These are phyloP conservation scores for Apiosordaria backusii DNA, from an alignment of 495 filamentous ascomycete species.

Conservation along the genomic window DNA sequence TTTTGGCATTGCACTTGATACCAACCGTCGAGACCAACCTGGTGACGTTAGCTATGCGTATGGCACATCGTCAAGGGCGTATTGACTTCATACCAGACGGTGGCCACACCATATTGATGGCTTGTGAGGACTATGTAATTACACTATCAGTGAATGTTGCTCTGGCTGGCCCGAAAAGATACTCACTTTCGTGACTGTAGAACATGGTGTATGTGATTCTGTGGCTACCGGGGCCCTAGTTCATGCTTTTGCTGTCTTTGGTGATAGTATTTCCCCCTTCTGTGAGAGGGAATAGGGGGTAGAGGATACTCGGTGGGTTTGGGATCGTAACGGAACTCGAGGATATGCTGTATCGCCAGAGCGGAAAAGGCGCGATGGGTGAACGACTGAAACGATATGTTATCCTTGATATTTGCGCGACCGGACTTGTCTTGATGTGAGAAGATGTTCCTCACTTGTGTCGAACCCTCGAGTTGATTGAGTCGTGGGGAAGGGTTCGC, in stretches of 20 bases:
- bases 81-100: slow-evolving; percentile 68
- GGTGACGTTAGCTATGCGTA: background rate
- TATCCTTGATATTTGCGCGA: background rate
- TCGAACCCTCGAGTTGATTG: background rate
- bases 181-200: slow-evolving; percentile 85
- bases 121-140: slow-evolving; percentile 70
- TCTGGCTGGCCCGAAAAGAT: background rate
- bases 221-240: background rate
- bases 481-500: background rate
- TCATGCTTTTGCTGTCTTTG: background rate
- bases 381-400: background rate
- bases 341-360: background rate
- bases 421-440: background rate
- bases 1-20: slow-evolving; percentile 60
- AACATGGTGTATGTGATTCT: slow-evolving; percentile 57
- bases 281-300: background rate
- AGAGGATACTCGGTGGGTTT: background rate
- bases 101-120: slow-evolving; percentile 85
- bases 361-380: background rate
- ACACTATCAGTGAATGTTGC: background rate
- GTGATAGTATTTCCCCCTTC: background rate
- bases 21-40: slow-evolving; percentile 92
- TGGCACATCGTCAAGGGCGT: background rate
- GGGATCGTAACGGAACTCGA: background rate
- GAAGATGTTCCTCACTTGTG: background rate